Conservation (phyloP, 1,139 yeast genomes). For the Hyphopichia buzzinii region DNA sequence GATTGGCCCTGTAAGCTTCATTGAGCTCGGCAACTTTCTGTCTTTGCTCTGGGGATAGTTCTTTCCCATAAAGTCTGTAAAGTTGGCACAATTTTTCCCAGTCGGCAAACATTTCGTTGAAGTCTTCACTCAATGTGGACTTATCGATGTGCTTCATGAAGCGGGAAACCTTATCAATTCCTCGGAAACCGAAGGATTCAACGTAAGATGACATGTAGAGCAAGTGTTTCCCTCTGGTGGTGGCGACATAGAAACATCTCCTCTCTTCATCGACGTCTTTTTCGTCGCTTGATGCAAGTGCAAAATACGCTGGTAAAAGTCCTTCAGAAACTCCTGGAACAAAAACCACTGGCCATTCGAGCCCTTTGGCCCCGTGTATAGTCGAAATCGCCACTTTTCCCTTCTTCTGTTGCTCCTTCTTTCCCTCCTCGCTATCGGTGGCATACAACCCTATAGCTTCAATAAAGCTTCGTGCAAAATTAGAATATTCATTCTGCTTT, state of each 20-base stretch:
- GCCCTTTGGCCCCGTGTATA: conserved; percentile 88
- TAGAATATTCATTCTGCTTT: conserved; percentile 18
- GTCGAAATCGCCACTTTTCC: conserved; percentile 56
- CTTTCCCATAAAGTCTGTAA: not conserved
- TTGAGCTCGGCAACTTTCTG: not conserved
- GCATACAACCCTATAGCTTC: conserved; percentile 61
- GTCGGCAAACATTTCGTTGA: not conserved
- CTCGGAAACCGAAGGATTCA: conserved; percentile 21
- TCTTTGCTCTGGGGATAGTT: not conserved
- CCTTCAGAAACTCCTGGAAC: conserved; percentile 70
- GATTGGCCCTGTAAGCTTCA: not conserved
- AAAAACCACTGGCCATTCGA: conserved; percentile 93
- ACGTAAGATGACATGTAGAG: conserved; percentile 36
- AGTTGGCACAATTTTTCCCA: not conserved
- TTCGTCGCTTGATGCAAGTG: conserved; percentile 26
- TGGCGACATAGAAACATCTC: conserved; percentile 82
- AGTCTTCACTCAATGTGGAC: conserved; percentile 1
- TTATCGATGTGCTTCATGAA: conserved; percentile 20
- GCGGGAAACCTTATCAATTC: conserved; percentile 27
- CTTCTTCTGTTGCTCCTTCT: conserved; percentile 7
- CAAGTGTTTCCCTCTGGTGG: conserved; percentile 70
- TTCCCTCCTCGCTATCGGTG: conserved; percentile 15
- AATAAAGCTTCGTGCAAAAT: conserved; percentile 51
- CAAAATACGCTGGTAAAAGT: conserved; percentile 51
- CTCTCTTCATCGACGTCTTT: conserved; percentile 68